Percentiles rank a stretch among this genome's conserved stretches.
Evolutionary conservation across 2,329 filamentous ascomycete genomes (phyloP).

Genomic region (Fragosphaeria purpurea): DNA sequence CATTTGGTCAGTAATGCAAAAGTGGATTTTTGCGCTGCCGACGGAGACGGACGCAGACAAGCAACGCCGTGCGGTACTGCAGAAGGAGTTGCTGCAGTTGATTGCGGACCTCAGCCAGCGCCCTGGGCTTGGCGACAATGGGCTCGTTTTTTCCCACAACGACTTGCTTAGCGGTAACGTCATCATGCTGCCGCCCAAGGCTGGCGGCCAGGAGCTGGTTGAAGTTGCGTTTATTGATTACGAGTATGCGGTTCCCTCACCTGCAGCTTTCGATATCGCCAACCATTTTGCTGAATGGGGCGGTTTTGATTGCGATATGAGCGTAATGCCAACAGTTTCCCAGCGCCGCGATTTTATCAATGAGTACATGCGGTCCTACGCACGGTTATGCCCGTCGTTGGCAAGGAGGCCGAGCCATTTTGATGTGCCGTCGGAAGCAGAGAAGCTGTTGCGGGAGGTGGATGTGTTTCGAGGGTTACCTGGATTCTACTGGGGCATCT

Average conservation of each 20-base stretch:
- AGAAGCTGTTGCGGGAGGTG: conserved; percentile 66
- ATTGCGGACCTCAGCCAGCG: conserved; percentile 64
- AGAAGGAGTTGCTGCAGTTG: conserved; percentile 63
- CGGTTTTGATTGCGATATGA: conserved; percentile 90
- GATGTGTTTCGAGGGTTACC: conserved; percentile 82
- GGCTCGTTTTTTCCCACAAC: conserved; percentile 87
- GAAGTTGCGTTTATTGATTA: conserved; percentile 87
- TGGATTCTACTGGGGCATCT: conserved; percentile 87
- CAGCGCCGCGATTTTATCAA: conserved; percentile 72
- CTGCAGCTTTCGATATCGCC: conserved; percentile 89
- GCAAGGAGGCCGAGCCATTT: conserved; percentile 24
- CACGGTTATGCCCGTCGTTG: conserved; percentile 31
- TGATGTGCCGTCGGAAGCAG: conserved; percentile 52
- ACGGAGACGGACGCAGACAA: conserved; percentile 59
- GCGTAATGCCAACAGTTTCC: conserved; percentile 64
- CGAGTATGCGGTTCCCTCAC: conserved; percentile 91
- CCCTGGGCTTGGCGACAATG: conserved; percentile 64
- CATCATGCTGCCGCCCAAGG: conserved; percentile 54
- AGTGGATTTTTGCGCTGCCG: conserved; percentile 85
- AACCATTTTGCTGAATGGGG: conserved; percentile 99
- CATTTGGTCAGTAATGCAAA: conserved; percentile 90
- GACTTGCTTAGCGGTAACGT: conserved; percentile 95
- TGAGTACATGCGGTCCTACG: conserved; percentile 74
- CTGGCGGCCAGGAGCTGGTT: background rate
- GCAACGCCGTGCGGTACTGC: conserved; percentile 56